These are phyloP conservation scores for Corylus heterophylla DNA, from an alignment of 306 rosid species.

Conservation along the genomic window DNA sequence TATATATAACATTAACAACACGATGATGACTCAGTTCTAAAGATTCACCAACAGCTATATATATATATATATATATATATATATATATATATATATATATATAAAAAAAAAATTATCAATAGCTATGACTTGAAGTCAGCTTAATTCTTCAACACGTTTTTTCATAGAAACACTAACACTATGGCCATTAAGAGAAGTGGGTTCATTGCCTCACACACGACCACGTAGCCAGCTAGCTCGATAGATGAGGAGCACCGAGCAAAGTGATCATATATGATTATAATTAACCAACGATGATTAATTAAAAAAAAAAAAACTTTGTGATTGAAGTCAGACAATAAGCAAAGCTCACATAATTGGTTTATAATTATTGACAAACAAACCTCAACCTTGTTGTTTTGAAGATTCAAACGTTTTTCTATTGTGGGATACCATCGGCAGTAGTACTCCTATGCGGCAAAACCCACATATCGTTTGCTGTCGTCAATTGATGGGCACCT, in stretches of 20 bases:
- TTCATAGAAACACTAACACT: background rate
- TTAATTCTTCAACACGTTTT: background rate
- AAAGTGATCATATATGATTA: background rate
- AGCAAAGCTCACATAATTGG: slow-evolving; percentile 7
- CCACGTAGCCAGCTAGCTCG: background rate
- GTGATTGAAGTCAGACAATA: slow-evolving; percentile 11
- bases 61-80: too few relatives aligned
- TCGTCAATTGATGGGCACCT: background rate
- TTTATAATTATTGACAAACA: slow-evolving; percentile 4
- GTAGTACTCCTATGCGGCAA: background rate
- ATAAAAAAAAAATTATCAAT: too few relatives aligned
- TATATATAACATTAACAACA: slow-evolving; percentile 18
- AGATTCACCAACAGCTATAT: background rate
- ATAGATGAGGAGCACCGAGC: background rate
- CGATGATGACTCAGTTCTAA: slow-evolving; percentile 22
- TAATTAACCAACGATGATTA: background rate
- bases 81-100: too few relatives aligned
- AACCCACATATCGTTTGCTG: background rate
- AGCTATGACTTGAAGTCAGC: too few relatives aligned
- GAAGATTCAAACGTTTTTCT: slow-evolving; percentile 3
- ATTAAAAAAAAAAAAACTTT: background rate
- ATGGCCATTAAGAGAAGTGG: background rate
- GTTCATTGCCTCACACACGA: background rate
- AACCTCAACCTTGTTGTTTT: slow-evolving; percentile 5
- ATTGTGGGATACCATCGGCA: background rate